These are phyloP conservation scores for Saccharomycopsis sp. DNA, from an alignment of 805 yeast species.

Conservation along the genomic window DNA sequence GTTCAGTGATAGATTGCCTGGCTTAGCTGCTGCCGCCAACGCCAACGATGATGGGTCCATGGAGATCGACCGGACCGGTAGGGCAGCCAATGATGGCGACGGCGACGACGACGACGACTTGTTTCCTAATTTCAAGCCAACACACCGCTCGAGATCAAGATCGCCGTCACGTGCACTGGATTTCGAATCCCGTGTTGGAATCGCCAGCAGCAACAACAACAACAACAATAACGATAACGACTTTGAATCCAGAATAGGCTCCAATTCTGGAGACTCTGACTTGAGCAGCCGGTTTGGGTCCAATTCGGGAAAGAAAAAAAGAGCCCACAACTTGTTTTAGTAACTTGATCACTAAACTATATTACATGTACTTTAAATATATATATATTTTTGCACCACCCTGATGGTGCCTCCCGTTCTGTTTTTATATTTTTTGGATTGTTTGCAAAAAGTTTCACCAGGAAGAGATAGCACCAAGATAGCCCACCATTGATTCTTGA, in stretches of 20 bases:
- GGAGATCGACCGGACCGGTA: slow-evolving; percentile 13
- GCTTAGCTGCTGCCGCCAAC: slow-evolving; percentile 20
- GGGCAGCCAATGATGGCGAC: slow-evolving; percentile 11
- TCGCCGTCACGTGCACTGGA: slow-evolving; percentile 5
- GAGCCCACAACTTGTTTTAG: slow-evolving; percentile 8
- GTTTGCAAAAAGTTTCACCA: too few species aligned
- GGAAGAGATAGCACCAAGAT: too few species aligned
- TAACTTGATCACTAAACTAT: too few species aligned
- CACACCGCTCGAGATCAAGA: slow-evolving; percentile 6
- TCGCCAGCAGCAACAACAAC: background rate
- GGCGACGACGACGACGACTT: slow-evolving; percentile 29
- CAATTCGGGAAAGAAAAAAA: too few species aligned
- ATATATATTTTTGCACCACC: too few species aligned
- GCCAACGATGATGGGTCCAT: slow-evolving; percentile 9
- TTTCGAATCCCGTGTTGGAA: too few species aligned
- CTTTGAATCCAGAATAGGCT: background rate
- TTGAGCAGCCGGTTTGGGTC: too few species aligned
- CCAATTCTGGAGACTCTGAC: background rate
- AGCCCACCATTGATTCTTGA: too few species aligned
- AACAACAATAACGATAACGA: slow-evolving; percentile 29
- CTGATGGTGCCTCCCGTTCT: too few species aligned
- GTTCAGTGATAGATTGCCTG: slow-evolving; percentile 30
- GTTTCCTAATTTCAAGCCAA: slow-evolving; percentile 27
- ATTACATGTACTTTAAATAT: too few species aligned
- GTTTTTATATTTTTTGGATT: background rate